Percentiles rank a stretch among this genome's conserved stretches.
phyloP scores from a whole-genome alignment of 768 basidiomycete genomes.

The Rhodosporidiobolus sp. region DNA sequence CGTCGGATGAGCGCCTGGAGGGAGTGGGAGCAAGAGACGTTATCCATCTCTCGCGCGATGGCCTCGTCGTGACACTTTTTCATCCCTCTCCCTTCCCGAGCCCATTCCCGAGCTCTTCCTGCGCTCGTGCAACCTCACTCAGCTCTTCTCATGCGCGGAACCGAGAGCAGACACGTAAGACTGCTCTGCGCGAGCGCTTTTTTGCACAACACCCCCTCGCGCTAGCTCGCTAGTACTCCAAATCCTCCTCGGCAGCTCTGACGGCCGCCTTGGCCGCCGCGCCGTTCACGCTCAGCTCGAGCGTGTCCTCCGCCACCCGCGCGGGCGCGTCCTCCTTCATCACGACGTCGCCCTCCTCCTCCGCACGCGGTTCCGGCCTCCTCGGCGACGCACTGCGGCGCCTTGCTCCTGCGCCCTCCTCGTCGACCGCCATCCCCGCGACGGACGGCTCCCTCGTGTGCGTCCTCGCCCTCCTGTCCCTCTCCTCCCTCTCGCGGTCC shows the following conservation, averaged over 20 bases:
- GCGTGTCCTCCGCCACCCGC: neutral
- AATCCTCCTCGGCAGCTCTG: neutral
- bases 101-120: no score
- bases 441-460: constrained; percentile 1
- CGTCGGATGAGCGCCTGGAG: no score
- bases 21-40: no score
- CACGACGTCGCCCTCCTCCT: neutral
- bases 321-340: neutral
- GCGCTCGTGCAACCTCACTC: no score
- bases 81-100: no score
- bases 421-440: neutral
- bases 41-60: no score
- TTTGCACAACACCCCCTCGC: neutral
- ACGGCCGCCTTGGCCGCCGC: no score
- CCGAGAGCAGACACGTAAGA: neutral
- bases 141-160: neutral
- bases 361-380: no score
- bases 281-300: no score
- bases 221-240: constrained; percentile 7
- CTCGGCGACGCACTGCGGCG: no score
- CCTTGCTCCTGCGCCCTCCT: neutral
- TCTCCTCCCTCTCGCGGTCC: constrained; percentile 3
- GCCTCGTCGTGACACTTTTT: no score
- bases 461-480: neutral
- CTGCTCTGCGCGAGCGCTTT: neutral